These are phyloP conservation scores for Ligustrum vulgare DNA, from an alignment of 257 asterid genomes.

Conservation along the genomic window DNA sequence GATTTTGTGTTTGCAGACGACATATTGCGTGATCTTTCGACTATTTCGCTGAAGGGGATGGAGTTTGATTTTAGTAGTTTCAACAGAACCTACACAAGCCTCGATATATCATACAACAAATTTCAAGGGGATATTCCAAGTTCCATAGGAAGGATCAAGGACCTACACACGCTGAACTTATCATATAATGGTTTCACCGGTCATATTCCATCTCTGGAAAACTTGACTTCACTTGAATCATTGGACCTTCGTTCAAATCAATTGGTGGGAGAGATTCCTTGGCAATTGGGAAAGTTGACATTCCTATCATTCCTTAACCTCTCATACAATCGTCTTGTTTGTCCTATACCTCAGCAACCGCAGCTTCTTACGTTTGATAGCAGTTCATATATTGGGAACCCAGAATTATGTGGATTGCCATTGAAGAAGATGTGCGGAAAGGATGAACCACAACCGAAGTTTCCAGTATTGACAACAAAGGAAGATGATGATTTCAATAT, in stretches of 20 bases:
- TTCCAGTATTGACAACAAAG: background rate
- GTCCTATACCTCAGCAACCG: constrained; percentile 20
- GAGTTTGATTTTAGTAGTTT: background rate
- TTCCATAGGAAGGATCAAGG: constrained; percentile 1
- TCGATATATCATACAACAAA: constrained; percentile 28
- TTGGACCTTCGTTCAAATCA: constrained; percentile 39
- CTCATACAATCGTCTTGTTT: constrained; percentile 31
- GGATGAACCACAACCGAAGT: background rate
- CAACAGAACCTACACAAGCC: background rate
- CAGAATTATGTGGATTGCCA: constrained; percentile 33
- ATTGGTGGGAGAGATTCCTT: constrained; percentile 32
- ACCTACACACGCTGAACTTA: constrained; percentile 19
- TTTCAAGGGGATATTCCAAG: constrained; percentile 24
- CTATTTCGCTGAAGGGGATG: no score
- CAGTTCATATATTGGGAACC: constrained; percentile 23
- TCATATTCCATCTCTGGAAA: constrained; percentile 23
- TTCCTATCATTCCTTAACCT: constrained; percentile 32
- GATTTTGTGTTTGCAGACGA: no score
- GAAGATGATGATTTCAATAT: no score
- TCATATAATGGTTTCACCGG: constrained; percentile 27
- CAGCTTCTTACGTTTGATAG: constrained; percentile 36
- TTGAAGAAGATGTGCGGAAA: constrained; percentile 13
- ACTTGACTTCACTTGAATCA: constrained; percentile 23
- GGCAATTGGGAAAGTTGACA: constrained; percentile 15
- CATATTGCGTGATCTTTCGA: no score